Evolutionary conservation across 805 yeast species (phyloP).

Genomic region (Lachancea lanzarotensis): DNA sequence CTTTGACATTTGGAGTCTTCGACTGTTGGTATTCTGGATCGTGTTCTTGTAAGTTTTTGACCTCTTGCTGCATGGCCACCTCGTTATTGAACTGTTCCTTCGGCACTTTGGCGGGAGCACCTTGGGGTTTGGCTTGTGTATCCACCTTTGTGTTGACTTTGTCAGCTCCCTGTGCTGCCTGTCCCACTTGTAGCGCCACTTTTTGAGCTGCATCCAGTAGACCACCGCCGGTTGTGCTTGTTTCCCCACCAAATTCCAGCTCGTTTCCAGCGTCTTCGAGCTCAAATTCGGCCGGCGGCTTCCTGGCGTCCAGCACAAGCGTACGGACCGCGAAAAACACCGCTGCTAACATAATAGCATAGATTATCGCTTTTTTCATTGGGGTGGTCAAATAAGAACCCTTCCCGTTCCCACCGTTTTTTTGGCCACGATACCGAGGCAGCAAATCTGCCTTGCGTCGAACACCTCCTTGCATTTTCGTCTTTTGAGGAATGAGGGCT

Average conservation of each 20-base stretch:
- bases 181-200: neutral
- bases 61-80: conserved; percentile 28
- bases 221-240: neutral
- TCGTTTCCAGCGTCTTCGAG: conserved; percentile 19
- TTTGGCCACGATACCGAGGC: conserved; percentile 33
- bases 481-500: no score
- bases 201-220: neutral
- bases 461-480: conserved; percentile 30
- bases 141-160: neutral
- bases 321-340: conserved; percentile 32
- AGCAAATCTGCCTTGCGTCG: conserved; percentile 33
- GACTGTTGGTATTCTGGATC: conserved; percentile 14
- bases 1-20: conserved; percentile 1
- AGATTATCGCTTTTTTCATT: conserved; percentile 39
- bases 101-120: conserved; percentile 11
- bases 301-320: conserved; percentile 19
- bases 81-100: conserved; percentile 27
- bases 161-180: neutral
- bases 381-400: conserved; percentile 39
- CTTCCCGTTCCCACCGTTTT: conserved; percentile 18
- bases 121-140: neutral
- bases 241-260: neutral
- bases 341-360: conserved; percentile 31
- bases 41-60: conserved; percentile 21
- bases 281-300: conserved; percentile 17